Base-by-base conservation (phyloP, 2,329 filamentous ascomycete genomes). In the Karstenula rhodostoma region DNA sequence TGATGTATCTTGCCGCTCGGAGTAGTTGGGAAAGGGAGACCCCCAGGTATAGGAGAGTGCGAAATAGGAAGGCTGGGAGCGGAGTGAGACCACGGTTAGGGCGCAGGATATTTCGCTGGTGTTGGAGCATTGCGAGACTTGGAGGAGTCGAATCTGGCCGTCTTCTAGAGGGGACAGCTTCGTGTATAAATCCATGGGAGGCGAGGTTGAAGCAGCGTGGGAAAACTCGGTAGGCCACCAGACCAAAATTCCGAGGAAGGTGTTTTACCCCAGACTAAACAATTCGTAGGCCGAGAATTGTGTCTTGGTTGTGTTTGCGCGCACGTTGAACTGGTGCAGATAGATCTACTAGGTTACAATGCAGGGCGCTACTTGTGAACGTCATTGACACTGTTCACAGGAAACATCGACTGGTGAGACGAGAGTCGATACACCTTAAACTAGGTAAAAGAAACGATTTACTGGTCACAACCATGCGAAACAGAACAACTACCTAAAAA, bases 41-140 rank as follows among this genome's bases (percentile, higher is more conserved):
- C 65, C 66, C 66, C 63, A 71, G 0, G 64, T 67, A n/a, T 69
- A 68, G 1, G 67, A 71, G 1, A 68, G 44, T 3, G 66, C 67
- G 8, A 42, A 33, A 44, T 61, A 69, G 3, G 52, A 6, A 8
- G 62, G 62, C 12, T 53, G 22, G 22, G 55, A 58, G 4, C 33
- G 40, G 3, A 71, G 52, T 12, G 40, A 25, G 32, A 64, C 57
- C 12, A 54, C 42, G 1, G 19, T 54, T 3, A 69, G 32, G 4
- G 19, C 57, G 44, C 65, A 67, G 19, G 13, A 15, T 17, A 40
- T 19, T 40, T 7, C 69, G 19, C 12, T 10, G 8, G 23, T 25
- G 4, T 19, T 12, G 23, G 43, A 23, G 32, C 22, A 23, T 10
- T 37, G 43, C 13, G 58, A 22, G 40, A 67, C 50, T 2, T 35